phyloP scores from a whole-genome alignment of 2,329 filamentous ascomycete genomes.

The Pyricularia grisea region DNA sequence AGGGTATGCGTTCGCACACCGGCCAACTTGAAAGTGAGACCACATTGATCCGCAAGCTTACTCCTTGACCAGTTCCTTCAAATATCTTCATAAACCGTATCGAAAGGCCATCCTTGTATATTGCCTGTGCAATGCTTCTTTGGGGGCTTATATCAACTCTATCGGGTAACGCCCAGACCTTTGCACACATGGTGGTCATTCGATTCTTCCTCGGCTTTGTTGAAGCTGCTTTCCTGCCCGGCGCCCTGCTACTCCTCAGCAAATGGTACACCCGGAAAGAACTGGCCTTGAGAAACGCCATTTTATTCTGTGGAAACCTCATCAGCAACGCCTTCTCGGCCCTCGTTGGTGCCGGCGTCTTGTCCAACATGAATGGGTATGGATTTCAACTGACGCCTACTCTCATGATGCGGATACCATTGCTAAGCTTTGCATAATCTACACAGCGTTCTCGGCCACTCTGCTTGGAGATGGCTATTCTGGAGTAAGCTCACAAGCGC shows the following conservation, averaged over 20 bases:
- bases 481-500: constrained; percentile 2
- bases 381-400: not conserved
- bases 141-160: constrained; percentile 8
- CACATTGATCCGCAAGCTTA: not conserved
- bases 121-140: constrained; percentile 6
- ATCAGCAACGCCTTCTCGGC: constrained; percentile 9
- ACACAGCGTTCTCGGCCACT: constrained; percentile 3
- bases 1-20: not conserved
- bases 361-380: constrained; percentile 7
- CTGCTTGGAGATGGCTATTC: constrained; percentile 5
- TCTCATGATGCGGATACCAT: constrained; percentile 1
- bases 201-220: constrained; percentile 11
- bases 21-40: not conserved
- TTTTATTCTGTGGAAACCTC: constrained; percentile 8
- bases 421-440: constrained; percentile 10
- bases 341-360: constrained; percentile 7
- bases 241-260: constrained; percentile 5
- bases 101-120: constrained; percentile 9
- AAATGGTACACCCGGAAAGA: constrained; percentile 7
- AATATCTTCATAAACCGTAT: constrained; percentile 36
- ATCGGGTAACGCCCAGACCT: constrained; percentile 6
- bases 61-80: constrained; percentile 27
- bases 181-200: constrained; percentile 9
- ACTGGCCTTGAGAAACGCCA: constrained; percentile 5
- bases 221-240: constrained; percentile 7